Conservation (phyloP, 2,329 filamentous ascomycete genomes). For the Aspergillus fijiensis region DNA sequence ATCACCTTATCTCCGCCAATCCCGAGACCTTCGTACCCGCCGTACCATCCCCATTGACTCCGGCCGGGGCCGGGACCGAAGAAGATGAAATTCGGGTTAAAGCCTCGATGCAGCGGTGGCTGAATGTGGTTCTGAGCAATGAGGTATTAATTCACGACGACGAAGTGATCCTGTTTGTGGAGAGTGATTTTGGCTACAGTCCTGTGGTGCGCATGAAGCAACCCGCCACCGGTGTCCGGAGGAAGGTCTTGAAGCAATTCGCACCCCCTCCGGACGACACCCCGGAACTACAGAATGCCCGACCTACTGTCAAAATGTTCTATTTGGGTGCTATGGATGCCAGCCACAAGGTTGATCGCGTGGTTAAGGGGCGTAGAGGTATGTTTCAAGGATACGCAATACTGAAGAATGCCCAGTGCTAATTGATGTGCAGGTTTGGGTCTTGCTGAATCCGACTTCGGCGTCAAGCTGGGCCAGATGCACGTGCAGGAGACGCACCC, state of each 20-base stretch:
- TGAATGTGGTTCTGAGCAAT: constrained; percentile 89
- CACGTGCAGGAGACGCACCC: constrained; percentile 85
- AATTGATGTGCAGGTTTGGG: constrained; percentile 66
- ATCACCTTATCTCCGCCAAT: constrained; percentile 96
- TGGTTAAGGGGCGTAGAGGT: constrained; percentile 92
- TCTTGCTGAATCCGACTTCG: constrained; percentile 88
- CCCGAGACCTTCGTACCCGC: constrained; percentile 92
- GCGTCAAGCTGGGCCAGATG: constrained; percentile 83
- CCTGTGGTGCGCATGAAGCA: constrained; percentile 95
- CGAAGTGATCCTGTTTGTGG: constrained; percentile 97
- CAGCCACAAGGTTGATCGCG: constrained; percentile 92
- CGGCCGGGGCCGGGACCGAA: constrained; percentile 90
- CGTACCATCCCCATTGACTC: constrained; percentile 90
- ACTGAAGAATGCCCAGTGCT: not conserved
- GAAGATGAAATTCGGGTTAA: constrained; percentile 93
- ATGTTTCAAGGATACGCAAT: constrained; percentile 31
- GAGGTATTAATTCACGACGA: constrained; percentile 93
- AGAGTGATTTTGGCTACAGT: constrained; percentile 97
- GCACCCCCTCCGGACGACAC: constrained; percentile 96
- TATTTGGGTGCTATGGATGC: constrained; percentile 94
- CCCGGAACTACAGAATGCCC: constrained; percentile 84
- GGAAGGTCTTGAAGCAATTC: constrained; percentile 97
- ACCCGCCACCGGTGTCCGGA: constrained; percentile 88
- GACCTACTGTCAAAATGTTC: constrained; percentile 90
- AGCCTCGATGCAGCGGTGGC: constrained; percentile 85